phyloP scores from a whole-genome alignment of 2,329 filamentous ascomycete genomes.

The Penicillium sumatraense region DNA sequence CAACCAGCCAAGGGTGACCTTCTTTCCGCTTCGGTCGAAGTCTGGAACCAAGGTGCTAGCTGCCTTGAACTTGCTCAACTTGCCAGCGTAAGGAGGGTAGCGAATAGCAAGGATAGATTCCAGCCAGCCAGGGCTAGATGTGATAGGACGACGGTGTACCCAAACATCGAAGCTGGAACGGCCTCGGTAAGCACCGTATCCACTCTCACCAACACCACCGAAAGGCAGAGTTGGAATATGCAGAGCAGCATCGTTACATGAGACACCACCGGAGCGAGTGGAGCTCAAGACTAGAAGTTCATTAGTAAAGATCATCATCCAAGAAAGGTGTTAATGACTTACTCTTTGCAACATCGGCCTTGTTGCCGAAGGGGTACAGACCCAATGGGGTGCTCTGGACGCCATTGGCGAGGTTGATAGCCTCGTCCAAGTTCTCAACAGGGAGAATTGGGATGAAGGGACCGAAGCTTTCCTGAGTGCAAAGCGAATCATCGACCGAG shows the following conservation, averaged over 20 bases:
- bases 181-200: slow-evolving; percentile 77
- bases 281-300: slow-evolving; percentile 58
- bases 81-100: slow-evolving; percentile 65
- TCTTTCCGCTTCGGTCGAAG: slow-evolving; percentile 63
- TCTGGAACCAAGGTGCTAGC: slow-evolving; percentile 60
- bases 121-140: slow-evolving; percentile 64
- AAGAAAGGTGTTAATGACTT: slow-evolving; percentile 31
- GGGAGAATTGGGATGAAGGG: slow-evolving; percentile 86
- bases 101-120: slow-evolving; percentile 61
- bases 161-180: slow-evolving; percentile 69
- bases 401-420: slow-evolving; percentile 78
- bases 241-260: slow-evolving; percentile 64
- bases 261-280: slow-evolving; percentile 71
- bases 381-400: slow-evolving; percentile 83
- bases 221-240: slow-evolving; percentile 77
- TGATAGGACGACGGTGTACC: slow-evolving; percentile 63
- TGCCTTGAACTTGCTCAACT: slow-evolving; percentile 56
- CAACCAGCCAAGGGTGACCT: slow-evolving; percentile 44
- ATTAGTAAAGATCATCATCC: slow-evolving; percentile 4
- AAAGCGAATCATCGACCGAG: slow-evolving; percentile 73
- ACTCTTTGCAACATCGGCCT: slow-evolving; percentile 76
- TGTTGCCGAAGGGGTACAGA: slow-evolving; percentile 83
- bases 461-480: slow-evolving; percentile 86
- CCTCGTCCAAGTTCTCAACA: slow-evolving; percentile 79
- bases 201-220: slow-evolving; percentile 81